Conservation (phyloP, 345 rosid species). For the Arabidopsis thaliana region TAIR10.1 NC_003070.9:23919501-23920000, state of each 20-base stretch:
- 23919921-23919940: not conserved
- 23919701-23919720: not conserved
- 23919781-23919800: conserved; percentile 18
- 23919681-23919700: not conserved
- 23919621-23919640: conserved; percentile 54
- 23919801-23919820: not conserved
- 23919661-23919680: conserved; percentile 45
- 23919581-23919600: conserved; percentile 85
- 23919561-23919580: conserved; percentile 82
- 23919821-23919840: conserved; percentile 19
- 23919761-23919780: conserved; percentile 5
- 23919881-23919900: not conserved
- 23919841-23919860: conserved; percentile 3
- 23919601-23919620: conserved; percentile 81
- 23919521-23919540: conserved; percentile 97
- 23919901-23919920: not conserved
- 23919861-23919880: not conserved
- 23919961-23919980: not conserved
- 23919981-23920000: not conserved
- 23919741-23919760: not conserved
- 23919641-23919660: conserved; percentile 80
- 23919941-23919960: not conserved
- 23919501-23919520: not conserved
- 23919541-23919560: conserved; percentile 71
- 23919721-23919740: not conserved